Percentiles rank a stretch among this genome's conserved stretches.
Conservation (phyloP, 768 basidiomycete genomes). For the Piloderma croceum region DNA sequence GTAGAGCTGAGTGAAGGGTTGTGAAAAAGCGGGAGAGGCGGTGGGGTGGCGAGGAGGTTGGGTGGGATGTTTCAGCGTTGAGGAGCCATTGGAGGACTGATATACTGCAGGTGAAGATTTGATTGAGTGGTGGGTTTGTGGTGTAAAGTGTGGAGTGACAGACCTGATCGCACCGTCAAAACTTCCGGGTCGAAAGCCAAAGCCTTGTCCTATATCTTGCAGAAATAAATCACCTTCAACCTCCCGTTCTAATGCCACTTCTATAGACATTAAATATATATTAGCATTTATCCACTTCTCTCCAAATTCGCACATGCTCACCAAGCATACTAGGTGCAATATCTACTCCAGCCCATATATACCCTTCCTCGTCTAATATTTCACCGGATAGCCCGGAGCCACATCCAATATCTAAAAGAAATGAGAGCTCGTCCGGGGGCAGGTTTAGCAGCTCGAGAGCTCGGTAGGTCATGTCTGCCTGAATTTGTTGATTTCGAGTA, state of each 20-base stretch:
- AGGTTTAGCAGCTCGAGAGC: conserved; percentile 87
- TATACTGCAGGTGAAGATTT: conserved; percentile 50
- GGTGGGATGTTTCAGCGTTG: conserved; percentile 90
- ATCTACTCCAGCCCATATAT: conserved; percentile 91
- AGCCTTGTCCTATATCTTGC: conserved; percentile 97
- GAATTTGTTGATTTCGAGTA: conserved; percentile 93
- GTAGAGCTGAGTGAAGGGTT: conserved; percentile 79
- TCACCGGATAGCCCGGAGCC: conserved; percentile 96
- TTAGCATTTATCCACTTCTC: not conserved
- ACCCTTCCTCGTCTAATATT: conserved; percentile 91
- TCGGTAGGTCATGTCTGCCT: conserved; percentile 95
- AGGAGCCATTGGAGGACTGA: conserved; percentile 99
- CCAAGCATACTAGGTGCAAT: conserved; percentile 97
- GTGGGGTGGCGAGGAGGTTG: conserved; percentile 83
- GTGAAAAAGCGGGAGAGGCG: conserved; percentile 87
- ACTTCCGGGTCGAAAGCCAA: conserved; percentile 93
- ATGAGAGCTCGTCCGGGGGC: conserved; percentile 72
- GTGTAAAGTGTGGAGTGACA: conserved; percentile 11
- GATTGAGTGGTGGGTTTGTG: not conserved
- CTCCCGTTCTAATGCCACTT: conserved; percentile 93
- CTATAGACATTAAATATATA: conserved; percentile 34
- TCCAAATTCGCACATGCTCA: conserved; percentile 29
- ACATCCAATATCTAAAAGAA: conserved; percentile 92
- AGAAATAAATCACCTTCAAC: conserved; percentile 95
- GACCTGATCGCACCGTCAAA: conserved; percentile 98